Percentiles rank a stretch among this genome's conserved stretches.
Evolutionary conservation across 2,329 filamentous ascomycete genomes (phyloP).

Genomic region (Aspergillus quadricinctus): DNA sequence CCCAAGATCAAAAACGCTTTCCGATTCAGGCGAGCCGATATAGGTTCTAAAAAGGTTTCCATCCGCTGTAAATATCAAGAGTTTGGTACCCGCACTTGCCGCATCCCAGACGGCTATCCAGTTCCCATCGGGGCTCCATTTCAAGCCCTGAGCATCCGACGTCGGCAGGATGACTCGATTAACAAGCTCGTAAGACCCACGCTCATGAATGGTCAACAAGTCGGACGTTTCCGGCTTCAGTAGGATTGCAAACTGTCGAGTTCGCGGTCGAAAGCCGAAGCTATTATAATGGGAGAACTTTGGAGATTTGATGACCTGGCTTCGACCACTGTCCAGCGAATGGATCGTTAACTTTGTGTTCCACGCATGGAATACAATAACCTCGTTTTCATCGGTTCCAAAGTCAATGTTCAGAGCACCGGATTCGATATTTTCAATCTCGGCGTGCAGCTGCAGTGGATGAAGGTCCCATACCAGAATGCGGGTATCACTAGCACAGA

Average conservation of each 20-base stretch:
- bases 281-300: conserved; percentile 35
- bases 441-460: conserved; percentile 34
- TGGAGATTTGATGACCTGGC: conserved; percentile 36
- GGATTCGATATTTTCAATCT: conserved; percentile 39
- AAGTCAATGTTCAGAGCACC: conserved; percentile 36
- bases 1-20: conserved; percentile 43
- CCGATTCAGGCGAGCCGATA: conserved; percentile 34
- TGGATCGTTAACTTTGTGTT: conserved; percentile 37
- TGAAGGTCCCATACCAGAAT: conserved; percentile 35
- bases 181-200: conserved; percentile 31
- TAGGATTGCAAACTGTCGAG: conserved; percentile 36
- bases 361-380: conserved; percentile 38
- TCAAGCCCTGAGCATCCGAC: conserved; percentile 53
- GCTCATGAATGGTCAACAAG: conserved; percentile 37
- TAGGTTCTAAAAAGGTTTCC: conserved; percentile 55
- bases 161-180: conserved; percentile 42
- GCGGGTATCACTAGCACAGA: conserved; percentile 31
- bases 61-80: conserved; percentile 56
- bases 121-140: conserved; percentile 57
- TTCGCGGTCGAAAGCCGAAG: conserved; percentile 38
- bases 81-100: conserved; percentile 46
- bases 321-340: conserved; percentile 31
- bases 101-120: conserved; percentile 58
- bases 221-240: conserved; percentile 37
- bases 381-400: conserved; percentile 32